Evolutionary conservation across 441 rosid species (phyloP).

Genomic region (Raphanus hybrid): DNA sequence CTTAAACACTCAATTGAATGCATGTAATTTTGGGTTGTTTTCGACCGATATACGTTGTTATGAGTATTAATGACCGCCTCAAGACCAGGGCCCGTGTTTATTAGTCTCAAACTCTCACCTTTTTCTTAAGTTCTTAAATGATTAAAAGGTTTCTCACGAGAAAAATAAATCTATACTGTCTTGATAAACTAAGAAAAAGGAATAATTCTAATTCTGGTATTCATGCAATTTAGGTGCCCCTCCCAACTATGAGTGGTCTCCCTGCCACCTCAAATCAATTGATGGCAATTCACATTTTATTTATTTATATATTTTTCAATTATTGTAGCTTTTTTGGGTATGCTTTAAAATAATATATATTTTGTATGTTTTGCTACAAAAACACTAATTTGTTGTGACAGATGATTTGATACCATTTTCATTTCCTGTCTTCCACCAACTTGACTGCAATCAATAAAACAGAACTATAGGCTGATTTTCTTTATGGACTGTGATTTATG

Average conservation of each 20-base stretch:
- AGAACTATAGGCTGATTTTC: not conserved
- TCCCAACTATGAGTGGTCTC: constrained; percentile 41
- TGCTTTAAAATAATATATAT: not conserved
- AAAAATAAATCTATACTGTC: too few species aligned
- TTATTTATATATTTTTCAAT: constrained; percentile 20
- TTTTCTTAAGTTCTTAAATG: too few species aligned
- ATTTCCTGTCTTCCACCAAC: constrained; percentile 42
- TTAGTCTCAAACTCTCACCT: too few species aligned
- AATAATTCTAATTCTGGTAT: constrained; percentile 35
- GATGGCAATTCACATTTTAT: constrained; percentile 23
- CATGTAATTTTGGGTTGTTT: not conserved
- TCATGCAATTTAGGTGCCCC: constrained; percentile 31
- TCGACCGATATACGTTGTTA: not conserved
- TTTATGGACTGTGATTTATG: not conserved
- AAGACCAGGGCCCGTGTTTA: too few species aligned
- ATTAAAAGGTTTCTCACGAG: too few species aligned
- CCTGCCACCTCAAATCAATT: constrained; percentile 39
- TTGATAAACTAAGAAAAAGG: constrained; percentile 21
- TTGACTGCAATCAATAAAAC: constrained; percentile 31
- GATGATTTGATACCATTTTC: constrained; percentile 48
- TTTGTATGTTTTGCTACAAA: constrained; percentile 19
- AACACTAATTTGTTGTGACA: constrained; percentile 10
- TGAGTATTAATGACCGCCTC: too few species aligned
- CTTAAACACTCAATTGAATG: too few species aligned
- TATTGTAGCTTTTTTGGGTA: constrained; percentile 11